Base-by-base conservation (phyloP, 331 rosid species). In the Dryas integrifolia region DNA sequence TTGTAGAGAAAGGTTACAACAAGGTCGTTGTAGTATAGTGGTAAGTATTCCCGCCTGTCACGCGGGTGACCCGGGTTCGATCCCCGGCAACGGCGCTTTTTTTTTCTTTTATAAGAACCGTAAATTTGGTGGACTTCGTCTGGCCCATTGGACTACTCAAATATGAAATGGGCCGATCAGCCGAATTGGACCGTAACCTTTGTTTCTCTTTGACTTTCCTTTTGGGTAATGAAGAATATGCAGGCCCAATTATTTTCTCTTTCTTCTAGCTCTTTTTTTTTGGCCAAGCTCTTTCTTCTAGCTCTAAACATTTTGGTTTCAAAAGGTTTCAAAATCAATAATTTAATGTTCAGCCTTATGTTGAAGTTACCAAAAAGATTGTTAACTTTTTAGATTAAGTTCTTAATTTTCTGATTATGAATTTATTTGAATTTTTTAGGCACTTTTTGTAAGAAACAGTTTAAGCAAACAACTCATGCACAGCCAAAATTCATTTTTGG, bases 11-110 rank as follows among this genome's bases (percentile, higher is more conserved):
- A 21, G 24, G 1, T 21, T 21, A 21, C 39, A 14, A 59, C 9
- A 10, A 48, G 5, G 96, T 88, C 96, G 96, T 92, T 86, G 97
- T 91, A 89, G 96, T 95, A 87, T 95, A 89, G 97, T 88, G 97
- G 96, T 91, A 0, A 94, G 96, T 91, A 94, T 88, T 89, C 80
- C 90, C 90, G 92, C 96, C 96, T 89, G 93, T 89, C 97, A 89
- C 91, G 86, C 92, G 93, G 96, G 90, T 62, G 98, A 89, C 96
- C 90, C 90, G 89, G 96, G 96, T 95, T 89, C 92, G 96, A 88
- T 95, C 97, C 92, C 88, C 92, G 90, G 90, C 93, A 88, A 77
- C 84, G 97, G 91, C 90, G 86, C 0, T 2, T 0, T 7, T 9
- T 8, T 43, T 11, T 12, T 21, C 3, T 3, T 6, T 2, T 5